Base-by-base conservation (phyloP, 106 monocot genomes). In the Platanthera guangdongensis region DNA sequence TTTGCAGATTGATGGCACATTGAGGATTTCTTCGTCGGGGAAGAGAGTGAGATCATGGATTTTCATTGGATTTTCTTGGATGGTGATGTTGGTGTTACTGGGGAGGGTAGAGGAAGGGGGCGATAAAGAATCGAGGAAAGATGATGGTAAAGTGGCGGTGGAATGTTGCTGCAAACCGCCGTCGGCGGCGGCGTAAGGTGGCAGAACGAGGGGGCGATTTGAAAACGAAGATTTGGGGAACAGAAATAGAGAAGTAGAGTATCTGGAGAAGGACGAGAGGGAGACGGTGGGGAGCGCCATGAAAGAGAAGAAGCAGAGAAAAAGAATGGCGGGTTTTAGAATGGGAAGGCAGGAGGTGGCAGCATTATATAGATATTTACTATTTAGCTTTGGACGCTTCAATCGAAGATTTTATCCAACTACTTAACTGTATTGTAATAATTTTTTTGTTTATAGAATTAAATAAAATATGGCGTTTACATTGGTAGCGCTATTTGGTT, bases 21-120 rank as follows among this genome's bases (percentile, higher is more conserved):
- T 45, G 45, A 48, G 10, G 45, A 48, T 71, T 71, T 71, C 48
- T 48, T 71, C 70, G 47, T 71, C 2, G 45, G 47, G 15, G 70
- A 71, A 71, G 70, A 71, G 70, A 71, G 47, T 48, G 46, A 48
- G 48, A 47, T 71, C 70, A 1, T 71, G 72, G 9, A 57, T 77
- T 80, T 28, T 57, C 74, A 3, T 54, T n/a, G 11, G n/a, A 32
- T 6, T 73, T 62, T 12, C 64, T 81, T 49, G 78, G 73, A 18
- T 83, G 69, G 55, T 51, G 64, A 59, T 89, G 84, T 10, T 84
- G 60, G 39, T 90, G 80, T 51, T 84, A 78, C 47, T 80, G 72
- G 11, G 75, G 73, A 6, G 86, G 77, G 18, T 79, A 80, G 52
- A 73, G 83, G 53, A 82, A 30, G 65, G 78, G 50, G 74, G 77